A percentile compares a stretch with the other conserved stretches of the same genome.
These are phyloP conservation scores for Mucor racemosus DNA, from an alignment of 371 early-diverging fungal genomes.

Conservation along the genomic window DNA sequence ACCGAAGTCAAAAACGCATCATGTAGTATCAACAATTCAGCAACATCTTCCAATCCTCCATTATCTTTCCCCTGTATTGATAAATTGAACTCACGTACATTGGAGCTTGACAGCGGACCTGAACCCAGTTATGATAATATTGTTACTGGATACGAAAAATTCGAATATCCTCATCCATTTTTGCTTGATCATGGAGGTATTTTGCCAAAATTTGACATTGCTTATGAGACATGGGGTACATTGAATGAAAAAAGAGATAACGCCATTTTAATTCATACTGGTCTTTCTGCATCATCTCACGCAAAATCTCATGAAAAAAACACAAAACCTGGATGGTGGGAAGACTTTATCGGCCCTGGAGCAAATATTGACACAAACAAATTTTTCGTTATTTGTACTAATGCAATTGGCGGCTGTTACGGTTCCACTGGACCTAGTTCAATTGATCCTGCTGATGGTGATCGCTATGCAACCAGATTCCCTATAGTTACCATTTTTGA, in stretches of 20 bases:
- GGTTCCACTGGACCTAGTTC: slow-evolving; percentile 89
- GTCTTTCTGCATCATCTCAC: slow-evolving; percentile 84
- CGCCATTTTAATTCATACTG: slow-evolving; percentile 85
- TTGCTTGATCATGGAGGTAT: slow-evolving; percentile 84
- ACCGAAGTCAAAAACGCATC: slow-evolving; percentile 3
- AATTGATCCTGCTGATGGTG: slow-evolving; percentile 71
- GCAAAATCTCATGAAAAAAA: slow-evolving; percentile 82
- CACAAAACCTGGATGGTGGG: slow-evolving; percentile 95
- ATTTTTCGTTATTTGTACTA: slow-evolving; percentile 88
- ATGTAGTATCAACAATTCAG: slow-evolving; percentile 3
- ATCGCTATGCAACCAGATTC: slow-evolving; percentile 88
- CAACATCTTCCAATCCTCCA: slow-evolving; percentile 61
- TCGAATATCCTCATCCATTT: slow-evolving; percentile 71
- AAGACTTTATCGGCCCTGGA: slow-evolving; percentile 93
- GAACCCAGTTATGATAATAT: slow-evolving; percentile 88
- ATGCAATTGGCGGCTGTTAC: slow-evolving; percentile 88
- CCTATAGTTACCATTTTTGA: slow-evolving; percentile 94
- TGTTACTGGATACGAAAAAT: slow-evolving; percentile 81
- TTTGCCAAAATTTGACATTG: slow-evolving; percentile 76
- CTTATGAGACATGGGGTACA: slow-evolving; percentile 88
- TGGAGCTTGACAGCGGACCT: slow-evolving; percentile 78
- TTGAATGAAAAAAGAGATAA: slow-evolving; percentile 73
- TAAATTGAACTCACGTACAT: slow-evolving; percentile 65
- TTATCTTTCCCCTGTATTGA: slow-evolving; percentile 84
- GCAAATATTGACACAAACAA: slow-evolving; percentile 82